phyloP scores from a whole-genome alignment of 192 early-diverging fungal genomes.

The Backusella tuberculispora region DNA sequence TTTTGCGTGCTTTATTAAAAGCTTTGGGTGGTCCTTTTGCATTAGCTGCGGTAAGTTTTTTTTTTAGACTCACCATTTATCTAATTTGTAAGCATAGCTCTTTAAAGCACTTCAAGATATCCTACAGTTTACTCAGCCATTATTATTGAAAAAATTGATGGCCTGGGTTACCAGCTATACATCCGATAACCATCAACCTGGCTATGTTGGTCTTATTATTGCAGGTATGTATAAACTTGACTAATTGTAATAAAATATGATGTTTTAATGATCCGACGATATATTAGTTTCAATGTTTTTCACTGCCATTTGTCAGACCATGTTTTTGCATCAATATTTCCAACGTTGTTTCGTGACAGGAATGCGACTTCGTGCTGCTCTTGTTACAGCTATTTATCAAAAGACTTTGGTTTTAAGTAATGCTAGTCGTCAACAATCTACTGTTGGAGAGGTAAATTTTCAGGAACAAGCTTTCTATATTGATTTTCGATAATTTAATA shows the following conservation, averaged over 20 bases:
- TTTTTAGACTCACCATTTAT: too few species aligned
- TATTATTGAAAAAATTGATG: conserved; percentile 74
- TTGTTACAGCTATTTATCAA: conserved; percentile 83
- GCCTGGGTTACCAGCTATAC: conserved; percentile 64
- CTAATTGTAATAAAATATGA: neutral
- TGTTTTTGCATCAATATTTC: conserved; percentile 89
- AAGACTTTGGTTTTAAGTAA: conserved; percentile 85
- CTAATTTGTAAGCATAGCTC: conserved; percentile 37
- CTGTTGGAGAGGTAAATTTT: conserved; percentile 76
- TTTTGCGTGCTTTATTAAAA: conserved; percentile 60
- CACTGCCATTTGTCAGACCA: conserved; percentile 74
- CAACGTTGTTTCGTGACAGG: conserved; percentile 80
- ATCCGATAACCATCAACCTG: conserved; percentile 57
- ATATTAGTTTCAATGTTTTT: conserved; percentile 66
- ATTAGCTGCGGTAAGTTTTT: conserved; percentile 59
- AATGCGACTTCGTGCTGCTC: conserved; percentile 73
- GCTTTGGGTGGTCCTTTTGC: conserved; percentile 70
- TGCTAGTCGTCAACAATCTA: conserved; percentile 79
- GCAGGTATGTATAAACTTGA: conserved; percentile 43
- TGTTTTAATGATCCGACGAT: neutral
- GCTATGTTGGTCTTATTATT: conserved; percentile 79
- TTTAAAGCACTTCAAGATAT: conserved; percentile 82
- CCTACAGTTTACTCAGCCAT: conserved; percentile 78
- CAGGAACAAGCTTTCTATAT: neutral
- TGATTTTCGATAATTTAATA: neutral